These are phyloP conservation scores for Xylariaceae sp. DNA, from an alignment of 2,329 filamentous ascomycete genomes.

Conservation along the genomic window DNA sequence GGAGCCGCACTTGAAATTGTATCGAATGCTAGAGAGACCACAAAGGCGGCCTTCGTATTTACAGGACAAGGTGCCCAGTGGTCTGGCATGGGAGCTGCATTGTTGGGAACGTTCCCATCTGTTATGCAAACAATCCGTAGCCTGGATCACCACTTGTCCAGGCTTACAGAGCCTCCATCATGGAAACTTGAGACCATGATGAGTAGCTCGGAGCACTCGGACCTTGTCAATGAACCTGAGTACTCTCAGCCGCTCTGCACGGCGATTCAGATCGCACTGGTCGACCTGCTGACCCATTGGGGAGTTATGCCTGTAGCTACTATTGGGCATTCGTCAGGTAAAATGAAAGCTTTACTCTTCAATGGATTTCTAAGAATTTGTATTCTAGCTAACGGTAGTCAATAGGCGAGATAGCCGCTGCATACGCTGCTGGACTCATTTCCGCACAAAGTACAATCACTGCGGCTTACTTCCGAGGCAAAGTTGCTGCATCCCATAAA, in stretches of 20 bases:
- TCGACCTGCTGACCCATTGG: not conserved
- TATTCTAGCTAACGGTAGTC: too few relatives aligned
- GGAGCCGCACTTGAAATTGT: not conserved
- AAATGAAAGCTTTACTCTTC: too few relatives aligned
- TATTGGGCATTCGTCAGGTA: not conserved
- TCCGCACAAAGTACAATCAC: not conserved
- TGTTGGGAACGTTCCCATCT: slow-evolving; percentile 16
- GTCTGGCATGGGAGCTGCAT: slow-evolving; percentile 47
- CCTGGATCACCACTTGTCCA: slow-evolving; percentile 5
- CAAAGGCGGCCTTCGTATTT: slow-evolving; percentile 36
- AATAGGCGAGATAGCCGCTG: not conserved
- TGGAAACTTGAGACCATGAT: slow-evolving; percentile 24
- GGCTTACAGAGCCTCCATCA: not conserved
- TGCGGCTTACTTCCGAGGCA: not conserved
- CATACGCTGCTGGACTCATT: slow-evolving; percentile 3
- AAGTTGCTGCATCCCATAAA: not conserved
- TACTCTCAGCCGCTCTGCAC: not conserved
- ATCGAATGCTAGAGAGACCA: not conserved
- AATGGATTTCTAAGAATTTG: too few relatives aligned
- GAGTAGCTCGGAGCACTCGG: too few relatives aligned
- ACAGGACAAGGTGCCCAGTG: slow-evolving; percentile 56
- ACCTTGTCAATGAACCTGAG: not conserved
- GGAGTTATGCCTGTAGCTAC: not conserved
- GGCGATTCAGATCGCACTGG: not conserved
- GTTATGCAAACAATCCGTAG: slow-evolving; percentile 5